phyloP scores from a whole-genome alignment of 768 basidiomycete species.

The Tricholoma bakamatsutake region DNA sequence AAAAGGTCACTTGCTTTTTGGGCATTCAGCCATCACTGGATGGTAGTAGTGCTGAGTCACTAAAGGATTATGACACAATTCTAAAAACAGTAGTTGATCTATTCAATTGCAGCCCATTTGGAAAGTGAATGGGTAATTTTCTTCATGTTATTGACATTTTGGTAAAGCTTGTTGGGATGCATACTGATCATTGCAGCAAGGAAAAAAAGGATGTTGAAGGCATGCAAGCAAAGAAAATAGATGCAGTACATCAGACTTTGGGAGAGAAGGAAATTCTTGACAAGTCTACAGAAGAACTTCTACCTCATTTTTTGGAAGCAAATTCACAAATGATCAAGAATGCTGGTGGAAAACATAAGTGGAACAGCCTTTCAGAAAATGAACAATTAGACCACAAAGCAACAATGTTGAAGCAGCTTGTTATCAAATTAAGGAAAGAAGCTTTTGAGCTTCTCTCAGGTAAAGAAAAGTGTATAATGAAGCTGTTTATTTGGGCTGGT shows the following conservation, averaged over 20 bases:
- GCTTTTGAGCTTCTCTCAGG: conserved; percentile 7
- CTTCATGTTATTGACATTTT: conserved; percentile 12
- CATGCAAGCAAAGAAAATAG: conserved; percentile 14
- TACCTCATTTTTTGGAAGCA: conserved; percentile 1
- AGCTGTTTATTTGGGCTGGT: conserved; percentile 25
- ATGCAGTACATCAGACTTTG: conserved; percentile 16
- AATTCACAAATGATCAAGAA: conserved; percentile 10
- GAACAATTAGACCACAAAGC: conserved; percentile 9
- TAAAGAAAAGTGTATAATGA: conserved; percentile 11
- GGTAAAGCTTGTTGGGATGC: conserved; percentile 13
- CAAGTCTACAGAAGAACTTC: conserved; percentile 5
- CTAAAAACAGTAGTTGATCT: conserved; percentile 11
- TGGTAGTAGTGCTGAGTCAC: conserved; percentile 16
- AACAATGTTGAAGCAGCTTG: conserved; percentile 7
- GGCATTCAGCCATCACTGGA: conserved; percentile 16
- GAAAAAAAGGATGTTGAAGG: conserved; percentile 22
- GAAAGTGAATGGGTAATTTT: conserved; percentile 10
- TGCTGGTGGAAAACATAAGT: conserved; percentile 11
- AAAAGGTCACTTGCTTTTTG: conserved; percentile 12
- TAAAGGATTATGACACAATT: conserved; percentile 15
- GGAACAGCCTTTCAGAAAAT: conserved; percentile 7
- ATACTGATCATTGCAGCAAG: conserved; percentile 20
- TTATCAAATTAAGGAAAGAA: background rate
- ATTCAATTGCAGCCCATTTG: conserved; percentile 18
- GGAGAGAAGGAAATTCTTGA: conserved; percentile 18